Evolutionary conservation across 805 yeast genomes (phyloP), one percentile per base, ranked within the genome.

Genomic region (Suhomyces sp.): DNA sequence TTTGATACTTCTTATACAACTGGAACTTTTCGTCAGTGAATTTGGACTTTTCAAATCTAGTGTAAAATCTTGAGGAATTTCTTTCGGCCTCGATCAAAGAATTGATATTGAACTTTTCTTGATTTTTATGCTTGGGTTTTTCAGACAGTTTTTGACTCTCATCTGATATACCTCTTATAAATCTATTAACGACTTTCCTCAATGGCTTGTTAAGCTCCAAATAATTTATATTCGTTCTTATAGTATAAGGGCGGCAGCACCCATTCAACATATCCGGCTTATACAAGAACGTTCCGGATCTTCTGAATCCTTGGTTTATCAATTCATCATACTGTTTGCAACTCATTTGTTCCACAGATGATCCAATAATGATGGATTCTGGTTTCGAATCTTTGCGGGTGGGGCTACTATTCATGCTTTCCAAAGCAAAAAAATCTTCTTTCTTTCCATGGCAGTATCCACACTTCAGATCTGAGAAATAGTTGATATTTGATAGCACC

Each of bases 161-260:
- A 5, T 56, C 56, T 7, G 51, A 36, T 10, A 80, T 70, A 9
- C 63, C 73, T 29, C 71, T 70, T 17, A 73, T 77, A 60, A 89
- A 87, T 57, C 86, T 74, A 60, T 87, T 88, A 4, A 90, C 64
- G 3, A 78, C 76, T 53, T 84, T 83, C 38, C 90, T 77, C 52
- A 85, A 86, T 47, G 88, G 92, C 63, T 89, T 90, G 23, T 76
- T 70, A 5, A 85, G 66, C 36, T 74, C 73, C 58, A 85, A 76
- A 24, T 66, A 61, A 0, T 62, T 63, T 15, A 80, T 67, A 22
- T 73, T 73, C 0, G 96, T 84, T 50, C 97, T 67, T 15, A 91
- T 88, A 0, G 97, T 86, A 65, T 83, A 89, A 66, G 85, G 78
- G 19, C 92, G 77, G 60, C 97, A 91, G 64, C 97, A 91, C 42